Percentiles rank a stretch among this genome's conserved stretches.
phyloP scores from a whole-genome alignment of 352 stramenopile genomes.

The Plasmopara halstedii region DNA sequence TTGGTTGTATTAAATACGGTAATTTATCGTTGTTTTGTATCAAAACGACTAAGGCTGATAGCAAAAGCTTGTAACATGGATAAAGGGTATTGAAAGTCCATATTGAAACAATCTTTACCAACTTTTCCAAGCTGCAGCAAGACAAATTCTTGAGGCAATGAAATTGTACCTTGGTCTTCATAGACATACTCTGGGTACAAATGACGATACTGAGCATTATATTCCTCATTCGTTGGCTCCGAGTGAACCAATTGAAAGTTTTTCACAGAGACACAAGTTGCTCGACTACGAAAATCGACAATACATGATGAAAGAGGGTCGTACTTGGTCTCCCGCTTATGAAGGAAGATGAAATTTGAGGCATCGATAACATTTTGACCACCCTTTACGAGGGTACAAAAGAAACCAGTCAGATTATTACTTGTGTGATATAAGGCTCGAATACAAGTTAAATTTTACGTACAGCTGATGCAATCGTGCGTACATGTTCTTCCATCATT shows the following conservation, averaged over 20 bases:
- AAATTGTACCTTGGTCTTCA: conserved; percentile 80
- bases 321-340: conserved; percentile 86
- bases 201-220: conserved; percentile 65
- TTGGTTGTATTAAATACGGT: no score
- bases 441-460: neutral
- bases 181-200: conserved; percentile 67
- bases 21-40: conserved; percentile 76
- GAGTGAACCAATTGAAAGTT: conserved; percentile 91
- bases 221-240: conserved; percentile 55
- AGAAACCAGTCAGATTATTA: no score
- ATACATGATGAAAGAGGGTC: conserved; percentile 88
- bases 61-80: conserved; percentile 90
- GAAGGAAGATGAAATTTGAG: conserved; percentile 73
- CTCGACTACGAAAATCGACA: conserved; percentile 88
- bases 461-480: conserved; percentile 52
- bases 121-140: conserved; percentile 83
- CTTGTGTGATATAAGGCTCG: no score
- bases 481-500: conserved; percentile 72
- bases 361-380: conserved; percentile 75
- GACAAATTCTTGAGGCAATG: conserved; percentile 70
- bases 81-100: conserved; percentile 91
- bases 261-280: conserved; percentile 86
- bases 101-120: conserved; percentile 92
- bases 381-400: conserved; percentile 26
- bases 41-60: conserved; percentile 88